Evolutionary conservation across 768 basidiomycete species (phyloP).

Genomic region (Russula abietina): DNA sequence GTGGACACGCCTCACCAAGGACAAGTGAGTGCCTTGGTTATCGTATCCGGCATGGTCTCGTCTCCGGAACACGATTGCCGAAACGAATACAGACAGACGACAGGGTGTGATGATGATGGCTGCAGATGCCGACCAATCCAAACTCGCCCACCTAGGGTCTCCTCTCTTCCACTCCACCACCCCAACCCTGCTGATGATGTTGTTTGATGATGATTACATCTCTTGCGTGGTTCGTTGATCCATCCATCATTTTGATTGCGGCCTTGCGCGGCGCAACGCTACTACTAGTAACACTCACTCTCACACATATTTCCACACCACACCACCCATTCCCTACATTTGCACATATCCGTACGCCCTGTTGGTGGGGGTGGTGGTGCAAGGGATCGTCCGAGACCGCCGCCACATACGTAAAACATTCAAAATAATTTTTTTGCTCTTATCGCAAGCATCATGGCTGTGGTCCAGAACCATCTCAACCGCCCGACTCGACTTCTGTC

Average conservation of each 20-base stretch:
- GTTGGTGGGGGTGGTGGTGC: too few relatives aligned
- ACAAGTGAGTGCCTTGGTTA: slow-evolving; percentile 4
- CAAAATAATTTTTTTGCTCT: neutral
- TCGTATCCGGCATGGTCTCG: neutral
- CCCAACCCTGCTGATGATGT: neutral
- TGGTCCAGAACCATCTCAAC: slow-evolving; percentile 2
- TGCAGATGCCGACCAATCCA: too few relatives aligned
- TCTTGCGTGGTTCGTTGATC: neutral
- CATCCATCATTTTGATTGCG: neutral
- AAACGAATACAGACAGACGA: neutral
- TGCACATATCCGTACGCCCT: neutral
- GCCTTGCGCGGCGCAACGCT: slow-evolving; percentile 6
- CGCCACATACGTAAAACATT: slow-evolving; percentile 10
- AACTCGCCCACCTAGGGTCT: too few relatives aligned
- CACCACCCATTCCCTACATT: neutral
- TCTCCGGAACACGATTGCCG: slow-evolving; percentile 1
- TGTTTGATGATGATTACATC: too few relatives aligned
- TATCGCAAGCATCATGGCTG: neutral
- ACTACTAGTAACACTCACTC: neutral
- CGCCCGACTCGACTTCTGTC: neutral
- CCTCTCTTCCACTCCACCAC: neutral
- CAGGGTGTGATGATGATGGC: too few relatives aligned
- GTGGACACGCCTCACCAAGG: slow-evolving; percentile 2
- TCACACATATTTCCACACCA: neutral
- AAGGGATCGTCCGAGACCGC: slow-evolving; percentile 4